Base-by-base conservation (phyloP, 805 yeast genomes). In the Myxozyma geophila region DNA sequence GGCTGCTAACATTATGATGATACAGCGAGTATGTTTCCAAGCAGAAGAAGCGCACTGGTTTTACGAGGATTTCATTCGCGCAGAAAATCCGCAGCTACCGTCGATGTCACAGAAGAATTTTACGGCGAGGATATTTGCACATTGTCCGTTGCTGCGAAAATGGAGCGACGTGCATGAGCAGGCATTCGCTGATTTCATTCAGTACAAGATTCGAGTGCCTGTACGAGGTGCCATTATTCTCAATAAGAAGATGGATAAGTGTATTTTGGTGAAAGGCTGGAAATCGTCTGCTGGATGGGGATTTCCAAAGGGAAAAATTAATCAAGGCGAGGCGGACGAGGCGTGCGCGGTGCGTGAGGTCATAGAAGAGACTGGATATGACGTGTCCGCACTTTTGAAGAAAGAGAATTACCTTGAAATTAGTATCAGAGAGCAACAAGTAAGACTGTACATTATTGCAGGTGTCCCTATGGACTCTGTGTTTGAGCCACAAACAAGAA, bases 31-130 rank as follows among this genome's bases (percentile, higher is more conserved):
- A 33, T 84, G 92, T 72, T 95, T 95, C 78, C 96, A 92, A 74
- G 87, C 95, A 48, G 99, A 95, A 79, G 98, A 95, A 76, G 99
- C 99, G 1, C 97, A 92, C 70, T 95, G 99, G 99, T 95, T 89
- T 74, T 95, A 92, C 76, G 83, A 88, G 55, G 99, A 95, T 76
- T 92, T 88, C 71, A 81, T 88, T 12, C 82, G 92, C 41, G 83
- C 82, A 41, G 77, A 87, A 70, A 88, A 91, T 74, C 92, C 95
- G 2, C 75, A 81, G 39, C 80, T 93, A 63, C 98, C 98, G 1
- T 74, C 83, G 1, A 78, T 92, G 80, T 88, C 87, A 72, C 86
- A 92, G 84, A 88, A 88, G 74, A 77, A 82, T 8, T 92, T 95
- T 74, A 86, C 92, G 0, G 83, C 87, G 52, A 81, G 80, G 66